Evolutionary conservation across 208 protist species (phyloP).

Genomic region (Trypanosomatidae sp.): DNA sequence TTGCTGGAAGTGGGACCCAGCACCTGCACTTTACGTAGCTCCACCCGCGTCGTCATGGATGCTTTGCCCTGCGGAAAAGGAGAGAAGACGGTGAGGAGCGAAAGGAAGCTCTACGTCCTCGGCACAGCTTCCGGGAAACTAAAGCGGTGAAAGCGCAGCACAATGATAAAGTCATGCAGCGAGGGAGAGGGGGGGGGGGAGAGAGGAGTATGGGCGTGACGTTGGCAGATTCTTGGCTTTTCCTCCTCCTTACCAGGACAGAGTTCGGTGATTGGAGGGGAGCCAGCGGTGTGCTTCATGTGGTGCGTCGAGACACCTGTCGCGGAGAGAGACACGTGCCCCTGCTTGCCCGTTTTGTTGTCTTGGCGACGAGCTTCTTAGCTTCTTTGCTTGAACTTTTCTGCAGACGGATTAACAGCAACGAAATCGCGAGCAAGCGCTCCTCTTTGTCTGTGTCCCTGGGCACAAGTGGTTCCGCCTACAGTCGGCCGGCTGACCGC

Average conservation of each 20-base stretch:
- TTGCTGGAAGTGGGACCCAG: conserved; percentile 40
- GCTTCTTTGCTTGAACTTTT: neutral
- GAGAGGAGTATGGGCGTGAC: neutral
- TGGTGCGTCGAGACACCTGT: neutral
- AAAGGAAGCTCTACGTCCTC: neutral
- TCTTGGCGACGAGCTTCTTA: too few species aligned
- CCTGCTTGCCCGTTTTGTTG: neutral
- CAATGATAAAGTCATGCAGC: neutral
- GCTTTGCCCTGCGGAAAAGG: too few species aligned
- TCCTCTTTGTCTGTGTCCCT: neutral
- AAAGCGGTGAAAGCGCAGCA: neutral
- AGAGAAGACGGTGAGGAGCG: neutral
- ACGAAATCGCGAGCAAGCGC: neutral
- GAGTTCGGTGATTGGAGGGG: neutral
- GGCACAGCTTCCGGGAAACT: neutral
- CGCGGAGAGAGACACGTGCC: neutral
- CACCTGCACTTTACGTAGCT: conserved; percentile 49
- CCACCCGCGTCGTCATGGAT: conserved; percentile 55
- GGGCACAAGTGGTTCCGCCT: neutral
- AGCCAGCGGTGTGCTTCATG: neutral
- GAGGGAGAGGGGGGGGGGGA: neutral
- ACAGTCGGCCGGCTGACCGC: conserved; percentile 40
- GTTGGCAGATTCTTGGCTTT: too few species aligned
- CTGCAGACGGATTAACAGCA: neutral
- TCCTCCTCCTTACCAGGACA: neutral